Evolutionary conservation across 2,329 filamentous ascomycete genomes (phyloP).

Genomic region (Plenodomus tracheiphilus): DNA sequence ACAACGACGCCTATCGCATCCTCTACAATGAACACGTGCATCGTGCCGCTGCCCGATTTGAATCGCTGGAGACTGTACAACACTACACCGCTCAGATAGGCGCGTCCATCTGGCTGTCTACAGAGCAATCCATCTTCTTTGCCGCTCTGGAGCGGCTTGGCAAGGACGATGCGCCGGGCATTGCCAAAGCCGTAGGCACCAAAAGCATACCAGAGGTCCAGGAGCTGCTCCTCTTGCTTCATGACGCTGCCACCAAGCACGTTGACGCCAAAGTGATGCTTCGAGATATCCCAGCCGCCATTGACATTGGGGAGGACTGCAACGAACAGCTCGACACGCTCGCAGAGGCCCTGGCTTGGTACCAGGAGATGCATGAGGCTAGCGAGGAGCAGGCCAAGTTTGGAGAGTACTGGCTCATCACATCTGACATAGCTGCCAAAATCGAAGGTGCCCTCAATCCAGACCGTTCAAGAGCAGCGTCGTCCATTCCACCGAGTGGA

Average conservation of each 20-base stretch:
- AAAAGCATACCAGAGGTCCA: conserved; percentile 77
- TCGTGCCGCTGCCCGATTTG: conserved; percentile 21
- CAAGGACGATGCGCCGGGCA: conserved; percentile 61
- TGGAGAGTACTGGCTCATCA: conserved; percentile 69
- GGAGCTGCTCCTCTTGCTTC: conserved; percentile 68
- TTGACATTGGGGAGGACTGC: conserved; percentile 70
- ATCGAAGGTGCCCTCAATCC: conserved; percentile 36
- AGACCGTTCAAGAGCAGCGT: conserved; percentile 17
- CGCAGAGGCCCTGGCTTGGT: conserved; percentile 66
- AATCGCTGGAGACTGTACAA: conserved; percentile 1
- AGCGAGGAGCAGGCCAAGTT: conserved; percentile 62
- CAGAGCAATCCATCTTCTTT: conserved; percentile 75
- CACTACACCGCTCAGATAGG: conserved; percentile 64
- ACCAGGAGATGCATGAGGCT: conserved; percentile 67
- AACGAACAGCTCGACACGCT: conserved; percentile 67
- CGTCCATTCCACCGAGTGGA: conserved; percentile 11
- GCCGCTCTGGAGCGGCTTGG: conserved; percentile 66
- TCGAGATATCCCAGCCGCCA: conserved; percentile 69
- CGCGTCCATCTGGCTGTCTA: conserved; percentile 67
- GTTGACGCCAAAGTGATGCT: conserved; percentile 43
- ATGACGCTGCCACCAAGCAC: conserved; percentile 50
- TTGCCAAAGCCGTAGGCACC: conserved; percentile 65
- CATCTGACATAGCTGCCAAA: conserved; percentile 40
- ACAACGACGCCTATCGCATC: conserved; percentile 49
- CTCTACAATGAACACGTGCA: conserved; percentile 39